phyloP scores from a whole-genome alignment of 805 yeast genomes.

The Cyberlindnera mississippiensis region DNA sequence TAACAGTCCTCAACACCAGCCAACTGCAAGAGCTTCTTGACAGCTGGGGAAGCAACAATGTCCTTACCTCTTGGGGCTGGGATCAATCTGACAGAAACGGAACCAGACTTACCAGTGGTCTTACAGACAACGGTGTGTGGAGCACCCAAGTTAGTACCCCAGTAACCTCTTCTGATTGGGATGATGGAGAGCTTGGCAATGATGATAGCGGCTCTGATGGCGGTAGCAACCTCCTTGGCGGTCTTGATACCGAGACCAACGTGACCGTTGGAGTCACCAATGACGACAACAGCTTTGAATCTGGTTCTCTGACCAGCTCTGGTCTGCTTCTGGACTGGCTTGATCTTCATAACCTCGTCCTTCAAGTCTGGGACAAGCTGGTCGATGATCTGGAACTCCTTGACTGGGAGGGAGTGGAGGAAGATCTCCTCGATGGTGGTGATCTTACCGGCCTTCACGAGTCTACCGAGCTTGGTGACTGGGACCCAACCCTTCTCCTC shows the following conservation, averaged over 20 bases:
- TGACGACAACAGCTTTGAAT: conserved; percentile 99
- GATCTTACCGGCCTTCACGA: conserved; percentile 98
- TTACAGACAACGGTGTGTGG: conserved; percentile 97
- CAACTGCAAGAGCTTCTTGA: conserved; percentile 96
- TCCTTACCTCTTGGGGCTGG: conserved; percentile 99
- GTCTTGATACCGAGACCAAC: conserved; percentile 99
- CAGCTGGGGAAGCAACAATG: conserved; percentile 99
- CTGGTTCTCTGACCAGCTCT: conserved; percentile 99
- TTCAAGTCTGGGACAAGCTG: conserved; percentile 89
- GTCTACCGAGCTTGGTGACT: conserved; percentile 99
- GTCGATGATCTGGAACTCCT: conserved; percentile 99
- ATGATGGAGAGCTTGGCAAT: conserved; percentile 98
- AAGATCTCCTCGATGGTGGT: conserved; percentile 95
- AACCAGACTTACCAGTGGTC: conserved; percentile 99
- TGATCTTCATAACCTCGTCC: conserved; percentile 99
- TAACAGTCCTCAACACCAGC: conserved; percentile 99
- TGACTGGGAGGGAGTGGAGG: conserved; percentile 98
- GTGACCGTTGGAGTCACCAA: conserved; percentile 99
- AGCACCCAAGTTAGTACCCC: conserved; percentile 99
- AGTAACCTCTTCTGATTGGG: conserved; percentile 99
- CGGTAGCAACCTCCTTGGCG: conserved; percentile 99
- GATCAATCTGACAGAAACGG: conserved; percentile 95
- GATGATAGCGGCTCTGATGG: conserved; percentile 99
- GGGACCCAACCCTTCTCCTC: conserved; percentile 99
- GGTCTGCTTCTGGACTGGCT: conserved; percentile 99